Conservation (phyloP, 2,329 filamentous ascomycete species). For the Escovopsis sp. region DNA sequence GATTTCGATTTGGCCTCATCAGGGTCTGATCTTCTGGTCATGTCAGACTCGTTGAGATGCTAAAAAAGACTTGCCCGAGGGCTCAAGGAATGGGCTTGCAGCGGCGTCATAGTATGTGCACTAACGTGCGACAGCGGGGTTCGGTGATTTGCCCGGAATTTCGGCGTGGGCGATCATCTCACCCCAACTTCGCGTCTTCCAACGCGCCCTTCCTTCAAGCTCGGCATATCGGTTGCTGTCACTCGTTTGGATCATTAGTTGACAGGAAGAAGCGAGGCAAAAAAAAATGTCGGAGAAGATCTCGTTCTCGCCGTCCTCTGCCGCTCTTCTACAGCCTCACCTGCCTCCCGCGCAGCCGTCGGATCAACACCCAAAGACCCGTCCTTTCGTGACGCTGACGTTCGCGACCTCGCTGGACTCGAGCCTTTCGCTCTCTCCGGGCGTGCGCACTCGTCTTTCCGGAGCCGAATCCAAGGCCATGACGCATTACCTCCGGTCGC, state of each 20-base stretch:
- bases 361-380: slow-evolving; percentile 1
- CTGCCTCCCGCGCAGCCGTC: slow-evolving; percentile 12
- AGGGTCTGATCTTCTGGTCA: not conserved
- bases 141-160: no score
- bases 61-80: no score
- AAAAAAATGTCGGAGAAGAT: slow-evolving; percentile 20
- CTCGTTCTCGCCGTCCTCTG: slow-evolving; percentile 17
- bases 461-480: slow-evolving; percentile 75
- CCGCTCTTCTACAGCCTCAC: slow-evolving; percentile 18
- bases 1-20: slow-evolving; percentile 23
- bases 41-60: no score
- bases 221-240: no score
- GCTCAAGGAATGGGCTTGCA: no score
- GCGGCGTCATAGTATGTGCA: no score
- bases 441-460: slow-evolving; percentile 69
- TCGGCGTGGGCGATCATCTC: no score
- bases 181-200: no score
- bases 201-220: no score
- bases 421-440: slow-evolving; percentile 59
- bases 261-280: not conserved
- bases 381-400: slow-evolving; percentile 59
- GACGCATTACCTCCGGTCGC: slow-evolving; percentile 78
- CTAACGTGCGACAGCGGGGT: no score
- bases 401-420: slow-evolving; percentile 87
- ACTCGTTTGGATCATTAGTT: no score